Evolutionary conservation across 1,139 yeast species (phyloP).

Genomic region (Geotrichum bryndzae): DNA sequence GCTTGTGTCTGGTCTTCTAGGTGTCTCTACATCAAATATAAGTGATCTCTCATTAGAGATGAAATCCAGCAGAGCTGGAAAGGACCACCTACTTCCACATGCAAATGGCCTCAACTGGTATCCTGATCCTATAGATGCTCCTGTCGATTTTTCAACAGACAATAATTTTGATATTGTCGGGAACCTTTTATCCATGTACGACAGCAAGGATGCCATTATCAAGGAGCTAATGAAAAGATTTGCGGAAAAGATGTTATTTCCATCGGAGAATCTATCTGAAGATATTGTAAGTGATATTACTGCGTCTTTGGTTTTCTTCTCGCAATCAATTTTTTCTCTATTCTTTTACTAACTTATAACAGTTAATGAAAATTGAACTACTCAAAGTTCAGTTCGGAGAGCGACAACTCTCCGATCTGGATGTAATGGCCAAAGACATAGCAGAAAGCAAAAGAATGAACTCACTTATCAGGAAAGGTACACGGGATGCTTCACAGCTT

Average conservation of each 20-base stretch:
- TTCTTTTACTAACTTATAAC: slow-evolving; percentile 13
- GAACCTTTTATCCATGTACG: slow-evolving; percentile 68
- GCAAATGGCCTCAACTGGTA: slow-evolving; percentile 48
- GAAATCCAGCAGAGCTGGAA: slow-evolving; percentile 18
- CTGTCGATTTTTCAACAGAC: slow-evolving; percentile 62
- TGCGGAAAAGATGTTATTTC: slow-evolving; percentile 52
- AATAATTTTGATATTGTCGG: slow-evolving; percentile 58
- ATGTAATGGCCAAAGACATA: slow-evolving; percentile 81
- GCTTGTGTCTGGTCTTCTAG: slow-evolving; percentile 66
- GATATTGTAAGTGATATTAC: slow-evolving; percentile 21
- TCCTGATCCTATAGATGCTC: slow-evolving; percentile 91
- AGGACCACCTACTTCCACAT: slow-evolving; percentile 10
- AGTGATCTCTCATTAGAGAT: slow-evolving; percentile 54
- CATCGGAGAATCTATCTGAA: slow-evolving; percentile 43
- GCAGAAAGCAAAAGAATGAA: slow-evolving; percentile 31
- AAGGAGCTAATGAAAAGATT: slow-evolving; percentile 64
- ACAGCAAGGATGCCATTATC: slow-evolving; percentile 67
- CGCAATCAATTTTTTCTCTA: not conserved
- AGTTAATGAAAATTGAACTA: slow-evolving; percentile 41
- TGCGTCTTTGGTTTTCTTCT: not conserved
- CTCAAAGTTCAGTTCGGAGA: slow-evolving; percentile 65
- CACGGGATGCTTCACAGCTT: not conserved
- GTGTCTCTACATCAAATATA: slow-evolving; percentile 43
- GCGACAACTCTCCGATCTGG: slow-evolving; percentile 57
- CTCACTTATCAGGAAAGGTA: slow-evolving; percentile 25